Base-by-base conservation (phyloP, 2,329 filamentous ascomycete species). In the Claviceps capensis region DNA sequence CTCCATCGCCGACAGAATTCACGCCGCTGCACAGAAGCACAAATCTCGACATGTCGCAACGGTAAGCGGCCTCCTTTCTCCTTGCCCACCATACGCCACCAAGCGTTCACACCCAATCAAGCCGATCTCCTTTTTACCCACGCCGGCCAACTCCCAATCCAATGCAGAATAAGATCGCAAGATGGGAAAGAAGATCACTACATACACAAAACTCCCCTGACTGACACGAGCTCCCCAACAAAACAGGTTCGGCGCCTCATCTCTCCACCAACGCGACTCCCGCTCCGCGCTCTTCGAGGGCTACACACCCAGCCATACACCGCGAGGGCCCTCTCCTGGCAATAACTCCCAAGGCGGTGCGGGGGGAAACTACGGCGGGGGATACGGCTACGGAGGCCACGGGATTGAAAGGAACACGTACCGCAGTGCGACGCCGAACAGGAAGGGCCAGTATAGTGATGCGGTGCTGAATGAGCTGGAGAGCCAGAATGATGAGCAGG, bases 381-480 rank as follows among this genome's bases (percentile, higher is more conserved):
- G 26, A 30, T 17, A 19, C 44, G 75, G 77, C 45, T 82, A 83
- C 63, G 74, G 75, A 8, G 53, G 61, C 11, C 47, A 65, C 48
- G 63, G 66, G 4, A 19, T 41, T 55, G 60, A 62, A 51, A 52
- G 55, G 13, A 61, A 61, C 37, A 70, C 71, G n/a, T 86, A 73
- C 65, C 73, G 85, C 50, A 69, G 79, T 36, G 85, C 84, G 58
- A 88, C 85, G 54, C 86, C 86, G 54, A 88, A 89, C 65, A 74
- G 58, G 58, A 88, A 85, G 64, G 91, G 91, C 14, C 90, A 96
- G 67, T 97, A 97, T 67, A 91, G 85, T 64, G 85, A 94, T 62
- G 86, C 90, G 19, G 88, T 95, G 47, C 77, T 98, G 50, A 88
- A 88, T 65, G 89, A 95, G 70, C 77, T 98, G 55, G 93, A 98